Conservation (phyloP, 768 basidiomycete genomes). For the Trametes cinnabarina region DNA sequence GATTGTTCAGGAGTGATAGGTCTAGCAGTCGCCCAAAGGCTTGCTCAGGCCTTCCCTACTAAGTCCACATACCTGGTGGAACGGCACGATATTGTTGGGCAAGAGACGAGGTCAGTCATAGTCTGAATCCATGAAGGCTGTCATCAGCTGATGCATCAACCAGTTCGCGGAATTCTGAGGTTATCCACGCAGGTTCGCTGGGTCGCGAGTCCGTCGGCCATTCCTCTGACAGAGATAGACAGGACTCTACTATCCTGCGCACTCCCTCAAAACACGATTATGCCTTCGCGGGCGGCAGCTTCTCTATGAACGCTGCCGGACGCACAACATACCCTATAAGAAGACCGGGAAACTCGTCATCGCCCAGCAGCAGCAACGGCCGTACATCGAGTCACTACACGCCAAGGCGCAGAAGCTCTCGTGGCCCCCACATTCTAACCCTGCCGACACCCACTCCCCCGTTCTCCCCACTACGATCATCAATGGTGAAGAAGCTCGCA, state of each 20-base stretch:
- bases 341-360: slow-evolving; percentile 91
- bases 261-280: slow-evolving; percentile 81
- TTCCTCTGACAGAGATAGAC: neutral
- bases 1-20: slow-evolving; percentile 69
- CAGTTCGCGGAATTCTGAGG: slow-evolving; percentile 92
- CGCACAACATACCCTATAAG: slow-evolving; percentile 59
- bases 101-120: slow-evolving; percentile 77
- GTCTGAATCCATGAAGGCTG: neutral
- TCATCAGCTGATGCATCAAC: neutral
- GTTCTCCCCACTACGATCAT: slow-evolving; percentile 69
- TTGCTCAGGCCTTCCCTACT: slow-evolving; percentile 60
- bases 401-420: slow-evolving; percentile 54
- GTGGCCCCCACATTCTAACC: slow-evolving; percentile 46
- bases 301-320: slow-evolving; percentile 73
- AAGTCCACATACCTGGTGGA: slow-evolving; percentile 83
- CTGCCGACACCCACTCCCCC: slow-evolving; percentile 25
- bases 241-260: slow-evolving; percentile 83
- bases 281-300: slow-evolving; percentile 85
- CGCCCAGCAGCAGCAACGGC: slow-evolving; percentile 61
- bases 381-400: slow-evolving; percentile 71
- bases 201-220: neutral
- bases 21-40: slow-evolving; percentile 76
- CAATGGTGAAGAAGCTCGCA: slow-evolving; percentile 59
- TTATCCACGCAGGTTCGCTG: slow-evolving; percentile 78
- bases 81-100: slow-evolving; percentile 67